These are phyloP conservation scores for Kazachstania kunashirensis DNA, from an alignment of 805 yeast species.

Conservation along the genomic window DNA sequence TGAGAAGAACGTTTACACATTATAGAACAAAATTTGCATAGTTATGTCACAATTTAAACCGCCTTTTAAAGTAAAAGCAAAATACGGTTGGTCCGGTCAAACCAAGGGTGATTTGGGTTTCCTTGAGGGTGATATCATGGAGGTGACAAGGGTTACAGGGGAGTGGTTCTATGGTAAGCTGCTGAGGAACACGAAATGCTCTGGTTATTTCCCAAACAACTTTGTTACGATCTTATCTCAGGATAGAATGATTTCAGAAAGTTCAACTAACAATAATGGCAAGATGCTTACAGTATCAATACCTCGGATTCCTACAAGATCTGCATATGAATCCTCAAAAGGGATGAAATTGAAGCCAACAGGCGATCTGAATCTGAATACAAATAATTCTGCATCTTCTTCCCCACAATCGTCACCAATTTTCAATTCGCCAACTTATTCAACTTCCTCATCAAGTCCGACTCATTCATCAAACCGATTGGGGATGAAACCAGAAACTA, in stretches of 20 bases:
- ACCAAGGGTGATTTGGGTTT: conserved; percentile 85
- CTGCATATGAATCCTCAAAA: neutral
- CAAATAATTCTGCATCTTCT: neutral
- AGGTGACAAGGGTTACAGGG: conserved; percentile 77
- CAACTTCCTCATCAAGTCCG: conserved; percentile 3
- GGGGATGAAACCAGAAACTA: neutral
- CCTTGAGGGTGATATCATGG: conserved; percentile 85
- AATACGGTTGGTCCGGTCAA: conserved; percentile 91
- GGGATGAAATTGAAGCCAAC: neutral
- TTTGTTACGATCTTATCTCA: conserved; percentile 58
- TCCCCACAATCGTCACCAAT: neutral
- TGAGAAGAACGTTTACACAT: too few species aligned
- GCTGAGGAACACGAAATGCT: conserved; percentile 59
- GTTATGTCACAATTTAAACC: conserved; percentile 22
- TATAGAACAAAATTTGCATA: too few species aligned
- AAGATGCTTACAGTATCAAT: too few species aligned
- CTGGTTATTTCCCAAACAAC: conserved; percentile 82
- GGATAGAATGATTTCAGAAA: neutral
- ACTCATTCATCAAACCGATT: neutral
- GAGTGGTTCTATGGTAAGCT: conserved; percentile 87
- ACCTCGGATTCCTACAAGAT: conserved; percentile 3
- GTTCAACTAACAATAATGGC: neutral
- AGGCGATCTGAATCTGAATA: neutral
- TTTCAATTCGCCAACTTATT: conserved; percentile 1
- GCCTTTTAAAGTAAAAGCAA: conserved; percentile 72